Evolutionary conservation across 2,329 filamentous ascomycete genomes (phyloP), one percentile per base, ranked within the genome.

Genomic region (Penicillium olsonii): DNA sequence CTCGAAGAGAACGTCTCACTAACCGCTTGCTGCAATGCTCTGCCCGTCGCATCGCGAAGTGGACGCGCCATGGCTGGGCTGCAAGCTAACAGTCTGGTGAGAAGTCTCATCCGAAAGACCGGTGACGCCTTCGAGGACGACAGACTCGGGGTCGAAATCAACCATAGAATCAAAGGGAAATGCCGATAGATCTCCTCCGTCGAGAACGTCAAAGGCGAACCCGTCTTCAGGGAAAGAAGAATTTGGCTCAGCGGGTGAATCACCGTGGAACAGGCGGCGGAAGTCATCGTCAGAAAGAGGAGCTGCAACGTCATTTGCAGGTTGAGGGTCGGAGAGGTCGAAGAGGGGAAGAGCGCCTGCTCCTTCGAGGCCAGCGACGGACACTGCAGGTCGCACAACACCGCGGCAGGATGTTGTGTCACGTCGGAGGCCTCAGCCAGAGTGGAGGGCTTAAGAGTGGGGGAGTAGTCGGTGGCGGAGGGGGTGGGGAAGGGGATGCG

Each of bases 351-450:
- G 66, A 42, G 67, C 62, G 51, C 76, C 73, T 72, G 81, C 65
- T 67, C 64, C 68, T 65, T 72, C 73, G 70, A 74, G 62, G 62
- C 82, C 80, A 78, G 83, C 87, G 88, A 92, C 87, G 84, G 94
- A 97, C 94, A 99, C 94, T 88, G 94, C 94, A 95, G 94, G 94
- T 96, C 94, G 76, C 87, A 97, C 94, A 97, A 96, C 92, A 96
- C 87, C 92, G 83, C 94, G 82, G 94, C 94, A 97, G 94, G 92
- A 96, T 95, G 92, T 96, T 96, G 94, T 96, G 92, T 94, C 94
- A 84, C 78, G 83, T 95, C 90, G 84, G 88, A 82, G 77, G 87
- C 82, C 77, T 77, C 71, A 71, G 73, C 72, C 68, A 74, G 70
- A 69, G 67, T 69, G 59, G 68, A 68, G 60, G 69, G 67, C 58